These are phyloP conservation scores for Starmerella tilneyi DNA, from an alignment of 805 yeast species.

Conservation along the genomic window DNA sequence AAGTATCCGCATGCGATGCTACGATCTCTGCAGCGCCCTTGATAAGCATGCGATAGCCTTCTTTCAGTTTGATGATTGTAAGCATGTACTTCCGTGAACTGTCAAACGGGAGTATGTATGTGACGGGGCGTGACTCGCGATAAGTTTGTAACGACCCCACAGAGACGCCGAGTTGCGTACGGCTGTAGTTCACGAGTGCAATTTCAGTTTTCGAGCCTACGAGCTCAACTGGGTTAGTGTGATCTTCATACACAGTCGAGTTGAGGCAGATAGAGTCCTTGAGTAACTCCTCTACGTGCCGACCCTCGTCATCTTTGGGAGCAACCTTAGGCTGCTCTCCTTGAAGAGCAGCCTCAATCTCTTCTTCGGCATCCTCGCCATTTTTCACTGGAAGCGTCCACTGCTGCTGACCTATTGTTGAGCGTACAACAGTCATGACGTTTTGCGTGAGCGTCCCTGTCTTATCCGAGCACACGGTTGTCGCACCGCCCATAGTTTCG, in stretches of 20 bases:
- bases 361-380: not conserved
- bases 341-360: slow-evolving; percentile 1
- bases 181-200: slow-evolving; percentile 66
- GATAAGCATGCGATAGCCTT: slow-evolving; percentile 49
- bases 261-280: slow-evolving; percentile 59
- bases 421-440: slow-evolving; percentile 75
- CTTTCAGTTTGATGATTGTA: slow-evolving; percentile 45
- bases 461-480: slow-evolving; percentile 93
- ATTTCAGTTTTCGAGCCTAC: slow-evolving; percentile 93
- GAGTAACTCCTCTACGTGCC: slow-evolving; percentile 25
- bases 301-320: not conserved
- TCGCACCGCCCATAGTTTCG: slow-evolving; percentile 98
- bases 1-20: slow-evolving; percentile 44
- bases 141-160: slow-evolving; percentile 39
- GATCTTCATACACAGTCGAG: slow-evolving; percentile 76
- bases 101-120: slow-evolving; percentile 80
- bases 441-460: slow-evolving; percentile 96
- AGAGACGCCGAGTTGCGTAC: slow-evolving; percentile 40
- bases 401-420: slow-evolving; percentile 47
- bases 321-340: not conserved
- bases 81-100: slow-evolving; percentile 91
- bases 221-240: slow-evolving; percentile 43
- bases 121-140: slow-evolving; percentile 39
- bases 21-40: slow-evolving; percentile 96
- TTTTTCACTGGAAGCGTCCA: slow-evolving; percentile 15